These are phyloP conservation scores for Cercophora scortea DNA, from an alignment of 495 filamentous ascomycete genomes.

Conservation along the genomic window DNA sequence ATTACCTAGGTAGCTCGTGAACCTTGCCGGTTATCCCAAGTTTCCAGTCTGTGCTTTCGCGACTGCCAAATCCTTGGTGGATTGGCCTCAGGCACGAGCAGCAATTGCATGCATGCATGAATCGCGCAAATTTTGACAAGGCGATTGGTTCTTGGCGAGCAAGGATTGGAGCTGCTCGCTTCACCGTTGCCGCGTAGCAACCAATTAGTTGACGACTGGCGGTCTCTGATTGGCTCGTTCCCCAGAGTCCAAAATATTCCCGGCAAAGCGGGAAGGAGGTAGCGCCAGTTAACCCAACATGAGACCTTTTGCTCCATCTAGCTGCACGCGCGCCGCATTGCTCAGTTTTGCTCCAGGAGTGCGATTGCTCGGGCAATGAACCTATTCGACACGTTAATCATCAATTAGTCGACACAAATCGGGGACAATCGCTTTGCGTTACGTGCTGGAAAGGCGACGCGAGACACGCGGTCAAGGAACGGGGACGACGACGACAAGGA, in stretches of 20 bases:
- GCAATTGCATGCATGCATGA: neutral
- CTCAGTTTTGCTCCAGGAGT: slow-evolving; percentile 11
- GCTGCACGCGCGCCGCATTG: slow-evolving; percentile 17
- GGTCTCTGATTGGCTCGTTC: slow-evolving; percentile 13
- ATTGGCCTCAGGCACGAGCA: neutral
- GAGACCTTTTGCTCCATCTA: neutral
- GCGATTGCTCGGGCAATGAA: slow-evolving; percentile 19
- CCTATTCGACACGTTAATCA: slow-evolving; percentile 26
- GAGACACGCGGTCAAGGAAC: neutral
- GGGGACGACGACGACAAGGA: neutral
- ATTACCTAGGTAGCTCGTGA: neutral
- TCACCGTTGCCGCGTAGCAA: slow-evolving; percentile 19
- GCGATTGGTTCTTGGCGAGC: neutral
- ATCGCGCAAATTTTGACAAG: neutral
- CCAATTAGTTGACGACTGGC: neutral
- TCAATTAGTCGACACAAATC: slow-evolving; percentile 16
- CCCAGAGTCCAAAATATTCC: slow-evolving; percentile 19
- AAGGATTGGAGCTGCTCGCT: neutral
- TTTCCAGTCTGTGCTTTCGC: neutral
- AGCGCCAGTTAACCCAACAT: slow-evolving; percentile 5
- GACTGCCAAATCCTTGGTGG: neutral
- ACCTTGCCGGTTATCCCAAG: neutral
- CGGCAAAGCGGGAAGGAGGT: slow-evolving; percentile 11
- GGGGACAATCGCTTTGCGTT: slow-evolving; percentile 3
- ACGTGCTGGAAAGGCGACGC: neutral